Conservation (phyloP, 371 early-diverging fungal genomes). For the Mortierella sp. region DNA sequence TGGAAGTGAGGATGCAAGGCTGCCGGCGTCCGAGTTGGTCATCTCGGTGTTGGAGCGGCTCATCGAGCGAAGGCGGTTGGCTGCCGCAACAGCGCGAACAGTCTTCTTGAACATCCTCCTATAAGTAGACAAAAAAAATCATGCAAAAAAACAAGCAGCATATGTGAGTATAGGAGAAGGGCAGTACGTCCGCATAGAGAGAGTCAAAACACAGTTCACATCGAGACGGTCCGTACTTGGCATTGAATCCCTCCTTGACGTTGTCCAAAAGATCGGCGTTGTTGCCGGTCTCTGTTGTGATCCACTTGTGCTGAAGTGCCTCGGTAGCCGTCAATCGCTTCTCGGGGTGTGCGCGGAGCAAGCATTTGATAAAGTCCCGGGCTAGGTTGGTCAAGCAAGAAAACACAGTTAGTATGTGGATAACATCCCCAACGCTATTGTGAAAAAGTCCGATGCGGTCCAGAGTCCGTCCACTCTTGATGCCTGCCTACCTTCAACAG, state of each 20-base stretch:
- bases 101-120: conserved; percentile 56
- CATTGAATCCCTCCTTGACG: conserved; percentile 77
- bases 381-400: conserved; percentile 62
- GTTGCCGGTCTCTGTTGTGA: conserved; percentile 66
- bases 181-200: not conserved
- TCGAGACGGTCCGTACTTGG: conserved; percentile 45
- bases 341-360: conserved; percentile 80
- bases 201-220: not conserved
- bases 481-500: conserved; percentile 67
- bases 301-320: conserved; percentile 91
- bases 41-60: conserved; percentile 23
- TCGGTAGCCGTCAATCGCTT: conserved; percentile 84
- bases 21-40: not conserved
- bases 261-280: conserved; percentile 80
- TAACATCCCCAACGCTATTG: not conserved
- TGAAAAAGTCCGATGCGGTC: not conserved
- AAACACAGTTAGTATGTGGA: not conserved
- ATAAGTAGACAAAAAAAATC: not conserved
- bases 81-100: conserved; percentile 39
- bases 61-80: conserved; percentile 48
- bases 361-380: conserved; percentile 89
- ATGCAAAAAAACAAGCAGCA: not conserved
- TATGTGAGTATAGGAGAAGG: not conserved
- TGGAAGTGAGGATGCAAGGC: not conserved
- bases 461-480: not conserved